Conservation (phyloP, 106 monocot genomes). For the Xerophyta viscosa region DNA sequence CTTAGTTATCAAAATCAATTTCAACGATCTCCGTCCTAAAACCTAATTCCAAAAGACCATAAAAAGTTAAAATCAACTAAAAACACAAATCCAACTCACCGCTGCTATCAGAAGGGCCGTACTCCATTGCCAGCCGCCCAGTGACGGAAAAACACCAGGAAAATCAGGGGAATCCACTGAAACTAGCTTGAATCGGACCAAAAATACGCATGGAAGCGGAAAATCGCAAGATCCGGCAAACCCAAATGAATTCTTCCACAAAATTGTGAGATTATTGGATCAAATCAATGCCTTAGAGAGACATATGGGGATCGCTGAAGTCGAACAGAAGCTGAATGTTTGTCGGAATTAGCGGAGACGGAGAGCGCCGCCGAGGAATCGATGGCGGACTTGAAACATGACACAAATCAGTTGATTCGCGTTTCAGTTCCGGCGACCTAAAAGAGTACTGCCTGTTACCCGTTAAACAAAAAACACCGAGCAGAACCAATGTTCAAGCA, state of each 20-base stretch:
- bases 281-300: background rate
- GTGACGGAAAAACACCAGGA: too few relatives aligned
- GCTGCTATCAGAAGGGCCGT: conserved; percentile 52
- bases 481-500: too few relatives aligned
- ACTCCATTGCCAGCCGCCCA: conserved; percentile 24
- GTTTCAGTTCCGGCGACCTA: conserved; percentile 9
- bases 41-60: too few relatives aligned
- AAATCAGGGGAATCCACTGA: background rate
- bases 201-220: background rate
- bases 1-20: too few relatives aligned
- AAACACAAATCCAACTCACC: conserved; percentile 37
- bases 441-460: too few relatives aligned
- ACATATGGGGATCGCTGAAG: background rate
- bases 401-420: background rate
- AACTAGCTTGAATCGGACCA: background rate
- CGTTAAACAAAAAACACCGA: too few relatives aligned
- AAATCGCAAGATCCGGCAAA: background rate
- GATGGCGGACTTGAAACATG: conserved; percentile 4
- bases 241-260: background rate
- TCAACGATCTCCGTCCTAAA: too few relatives aligned
- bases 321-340: too few relatives aligned
- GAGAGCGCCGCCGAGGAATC: background rate
- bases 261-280: too few relatives aligned
- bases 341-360: background rate
- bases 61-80: too few relatives aligned